Conservation (phyloP, 148 eudicot genomes). For the Pouteria glomerata region DNA sequence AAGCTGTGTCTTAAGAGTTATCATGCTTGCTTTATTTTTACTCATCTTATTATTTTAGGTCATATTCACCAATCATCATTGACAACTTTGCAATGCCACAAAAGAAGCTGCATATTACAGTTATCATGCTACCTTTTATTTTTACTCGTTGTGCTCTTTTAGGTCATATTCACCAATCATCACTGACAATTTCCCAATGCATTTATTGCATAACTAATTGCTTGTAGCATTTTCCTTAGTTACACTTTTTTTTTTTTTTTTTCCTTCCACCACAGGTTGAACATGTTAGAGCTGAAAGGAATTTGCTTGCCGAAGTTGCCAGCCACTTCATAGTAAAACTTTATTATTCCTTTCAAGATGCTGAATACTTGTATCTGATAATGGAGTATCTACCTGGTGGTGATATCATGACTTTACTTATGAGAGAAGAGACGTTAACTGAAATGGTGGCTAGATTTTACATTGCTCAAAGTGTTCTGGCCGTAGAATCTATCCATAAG, state of each 20-base stretch:
- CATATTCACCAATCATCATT: not conserved
- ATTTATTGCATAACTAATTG: not conserved
- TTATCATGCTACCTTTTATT: not conserved
- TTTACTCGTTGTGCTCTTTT: not conserved
- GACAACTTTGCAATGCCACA: too few species aligned
- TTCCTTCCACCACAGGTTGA: constrained; percentile 41
- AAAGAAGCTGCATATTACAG: not conserved
- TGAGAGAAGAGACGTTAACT: constrained; percentile 66
- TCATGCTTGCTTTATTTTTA: not conserved
- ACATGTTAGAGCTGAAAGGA: constrained; percentile 73
- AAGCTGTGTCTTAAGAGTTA: not conserved
- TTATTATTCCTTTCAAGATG: constrained; percentile 70
- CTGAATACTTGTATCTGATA: constrained; percentile 57
- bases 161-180: not conserved
- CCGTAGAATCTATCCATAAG: constrained; percentile 72
- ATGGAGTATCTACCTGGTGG: constrained; percentile 86
- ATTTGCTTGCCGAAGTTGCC: constrained; percentile 68
- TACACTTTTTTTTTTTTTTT: constrained; percentile 1
- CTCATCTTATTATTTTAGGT: not conserved
- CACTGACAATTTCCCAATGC: not conserved
- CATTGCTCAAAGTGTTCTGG: constrained; percentile 59
- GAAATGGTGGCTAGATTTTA: constrained; percentile 68
- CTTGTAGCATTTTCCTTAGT: not conserved
- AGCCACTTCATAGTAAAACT: constrained; percentile 65
- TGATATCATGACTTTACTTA: constrained; percentile 70